These are phyloP conservation scores for Pseudopediastrum boryanum DNA, from an alignment of 139 green algal genomes.

Conservation along the genomic window DNA sequence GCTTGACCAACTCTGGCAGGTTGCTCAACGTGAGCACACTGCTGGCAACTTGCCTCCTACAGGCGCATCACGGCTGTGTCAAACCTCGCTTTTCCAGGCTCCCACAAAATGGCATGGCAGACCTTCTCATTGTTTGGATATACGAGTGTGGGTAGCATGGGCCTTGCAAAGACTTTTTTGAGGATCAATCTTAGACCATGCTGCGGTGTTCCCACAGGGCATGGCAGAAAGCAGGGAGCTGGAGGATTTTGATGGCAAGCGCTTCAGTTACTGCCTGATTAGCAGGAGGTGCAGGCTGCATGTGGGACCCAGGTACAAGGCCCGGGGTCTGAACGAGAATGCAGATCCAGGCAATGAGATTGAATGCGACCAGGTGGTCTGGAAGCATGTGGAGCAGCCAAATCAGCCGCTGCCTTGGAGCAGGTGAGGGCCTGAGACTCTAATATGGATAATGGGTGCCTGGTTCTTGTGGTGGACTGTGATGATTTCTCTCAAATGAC, in stretches of 20 bases:
- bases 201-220: conserved; percentile 64
- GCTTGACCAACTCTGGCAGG: too few relatives aligned
- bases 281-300: conserved; percentile 53
- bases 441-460: background rate
- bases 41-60: too few relatives aligned
- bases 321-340: conserved; percentile 88
- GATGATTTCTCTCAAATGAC: conserved; percentile 61
- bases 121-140: too few relatives aligned
- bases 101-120: too few relatives aligned
- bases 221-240: conserved; percentile 79
- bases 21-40: too few relatives aligned
- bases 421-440: conserved; percentile 8
- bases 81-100: too few relatives aligned
- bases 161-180: too few relatives aligned
- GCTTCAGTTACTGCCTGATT: conserved; percentile 74
- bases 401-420: conserved; percentile 30
- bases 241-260: conserved; percentile 59
- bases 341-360: conserved; percentile 96
- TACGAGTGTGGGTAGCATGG: too few relatives aligned
- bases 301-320: conserved; percentile 81
- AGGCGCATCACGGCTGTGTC: too few relatives aligned
- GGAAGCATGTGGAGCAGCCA: conserved; percentile 41
- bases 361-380: conserved; percentile 94
- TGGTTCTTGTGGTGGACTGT: background rate
- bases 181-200: too few relatives aligned